phyloP scores from a whole-genome alignment of 2,329 filamentous ascomycete species.

The Didymella glomerata region DNA sequence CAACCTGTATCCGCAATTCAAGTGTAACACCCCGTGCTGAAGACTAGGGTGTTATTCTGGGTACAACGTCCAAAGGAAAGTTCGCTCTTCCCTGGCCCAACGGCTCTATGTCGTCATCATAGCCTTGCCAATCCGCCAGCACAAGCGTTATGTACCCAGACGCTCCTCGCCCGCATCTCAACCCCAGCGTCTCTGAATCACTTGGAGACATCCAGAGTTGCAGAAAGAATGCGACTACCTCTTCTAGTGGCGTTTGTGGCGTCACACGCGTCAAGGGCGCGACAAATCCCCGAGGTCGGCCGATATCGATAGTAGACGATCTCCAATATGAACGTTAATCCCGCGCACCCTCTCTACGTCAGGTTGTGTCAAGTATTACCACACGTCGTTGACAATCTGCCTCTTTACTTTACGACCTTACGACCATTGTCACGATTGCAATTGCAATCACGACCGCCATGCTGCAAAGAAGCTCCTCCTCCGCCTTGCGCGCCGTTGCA shows the following conservation, averaged over 20 bases:
- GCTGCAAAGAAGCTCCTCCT: conserved; percentile 23
- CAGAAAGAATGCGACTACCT: neutral
- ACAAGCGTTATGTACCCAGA: neutral
- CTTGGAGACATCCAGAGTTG: neutral
- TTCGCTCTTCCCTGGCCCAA: neutral
- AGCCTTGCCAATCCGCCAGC: neutral
- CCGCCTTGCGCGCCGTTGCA: conserved; percentile 26
- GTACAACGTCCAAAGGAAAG: no score
- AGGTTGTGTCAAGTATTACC: neutral
- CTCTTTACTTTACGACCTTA: neutral
- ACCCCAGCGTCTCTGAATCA: neutral
- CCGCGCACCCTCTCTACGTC: neutral
- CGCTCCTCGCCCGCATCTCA: neutral
- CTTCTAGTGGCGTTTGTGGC: conserved; percentile 14
- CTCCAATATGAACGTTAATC: conserved; percentile 3
- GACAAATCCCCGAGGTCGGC: conserved; percentile 13
- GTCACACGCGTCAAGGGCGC: conserved; percentile 21
- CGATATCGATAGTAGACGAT: conserved; percentile 13
- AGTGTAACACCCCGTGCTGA: no score
- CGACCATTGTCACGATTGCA: neutral
- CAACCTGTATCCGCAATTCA: no score
- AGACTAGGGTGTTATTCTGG: no score
- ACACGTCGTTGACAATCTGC: neutral
- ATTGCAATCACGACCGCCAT: conserved; percentile 7
- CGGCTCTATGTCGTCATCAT: neutral